Evolutionary conservation across 345 rosid genomes (phyloP).

Genomic region (Murraya koenigii): DNA sequence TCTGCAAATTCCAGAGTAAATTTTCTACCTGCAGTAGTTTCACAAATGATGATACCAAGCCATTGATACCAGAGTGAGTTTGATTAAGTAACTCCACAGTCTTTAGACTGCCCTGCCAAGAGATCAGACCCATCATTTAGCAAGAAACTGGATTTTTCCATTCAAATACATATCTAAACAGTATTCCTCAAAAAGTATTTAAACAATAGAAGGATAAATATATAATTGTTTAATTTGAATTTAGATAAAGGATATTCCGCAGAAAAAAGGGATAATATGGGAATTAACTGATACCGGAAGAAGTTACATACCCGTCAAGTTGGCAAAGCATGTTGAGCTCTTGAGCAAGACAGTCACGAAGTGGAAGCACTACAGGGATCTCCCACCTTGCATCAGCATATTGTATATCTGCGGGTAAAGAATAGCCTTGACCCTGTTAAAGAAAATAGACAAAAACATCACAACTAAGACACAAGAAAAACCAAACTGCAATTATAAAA

Average conservation of each 20-base stretch:
- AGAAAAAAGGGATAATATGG: background rate
- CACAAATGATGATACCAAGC: slow-evolving; percentile 80
- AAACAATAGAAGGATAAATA: background rate
- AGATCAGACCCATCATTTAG: slow-evolving; percentile 36
- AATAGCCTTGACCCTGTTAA: slow-evolving; percentile 87
- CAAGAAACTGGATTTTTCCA: background rate
- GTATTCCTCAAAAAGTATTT: background rate
- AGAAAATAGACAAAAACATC: background rate
- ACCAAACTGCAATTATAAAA: background rate
- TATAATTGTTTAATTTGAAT: background rate
- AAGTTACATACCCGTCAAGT: slow-evolving; percentile 64
- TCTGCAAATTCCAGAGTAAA: background rate
- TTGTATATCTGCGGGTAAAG: slow-evolving; percentile 93
- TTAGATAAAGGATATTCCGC: background rate
- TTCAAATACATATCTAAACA: background rate
- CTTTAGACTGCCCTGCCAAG: slow-evolving; percentile 87
- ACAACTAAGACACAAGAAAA: background rate
- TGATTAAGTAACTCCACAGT: slow-evolving; percentile 41
- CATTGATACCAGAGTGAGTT: slow-evolving; percentile 62
- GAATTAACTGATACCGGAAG: background rate
- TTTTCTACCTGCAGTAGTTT: slow-evolving; percentile 64
- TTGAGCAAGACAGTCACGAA: slow-evolving; percentile 73
- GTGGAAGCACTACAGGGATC: slow-evolving; percentile 75
- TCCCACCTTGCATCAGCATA: slow-evolving; percentile 87
- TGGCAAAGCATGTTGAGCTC: slow-evolving; percentile 68